phyloP scores from a whole-genome alignment of 2,329 filamentous ascomycete species.

The Xylaria arbuscula region DNA sequence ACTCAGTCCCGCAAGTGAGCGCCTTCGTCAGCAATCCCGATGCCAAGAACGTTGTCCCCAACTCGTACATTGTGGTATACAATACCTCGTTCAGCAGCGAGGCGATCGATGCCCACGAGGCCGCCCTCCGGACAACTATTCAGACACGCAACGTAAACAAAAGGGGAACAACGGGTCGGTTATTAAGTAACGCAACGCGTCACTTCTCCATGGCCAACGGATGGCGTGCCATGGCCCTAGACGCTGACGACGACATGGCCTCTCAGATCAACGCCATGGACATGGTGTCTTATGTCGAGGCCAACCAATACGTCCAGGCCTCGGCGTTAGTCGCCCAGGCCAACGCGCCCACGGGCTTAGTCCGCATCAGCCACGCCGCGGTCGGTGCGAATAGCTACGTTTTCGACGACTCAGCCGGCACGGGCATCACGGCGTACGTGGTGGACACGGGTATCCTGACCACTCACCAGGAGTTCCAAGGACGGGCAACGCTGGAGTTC shows the following conservation, averaged over 20 bases:
- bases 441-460: constrained; percentile 73
- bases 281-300: constrained; percentile 66
- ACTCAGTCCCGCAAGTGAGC: constrained; percentile 46
- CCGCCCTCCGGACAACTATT: constrained; percentile 60
- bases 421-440: constrained; percentile 70
- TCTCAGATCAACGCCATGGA: constrained; percentile 59
- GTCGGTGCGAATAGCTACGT: constrained; percentile 56
- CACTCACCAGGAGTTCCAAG: constrained; percentile 67
- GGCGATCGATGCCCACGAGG: constrained; percentile 62
- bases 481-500: constrained; percentile 63
- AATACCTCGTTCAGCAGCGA: constrained; percentile 63
- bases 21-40: constrained; percentile 63
- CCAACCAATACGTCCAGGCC: constrained; percentile 61
- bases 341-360: constrained; percentile 64
- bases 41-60: constrained; percentile 61
- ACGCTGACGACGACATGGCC: constrained; percentile 63
- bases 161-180: constrained; percentile 59
- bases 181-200: constrained; percentile 60
- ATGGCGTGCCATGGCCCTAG: constrained; percentile 66
- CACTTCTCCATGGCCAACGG: constrained; percentile 58
- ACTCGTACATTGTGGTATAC: constrained; percentile 74
- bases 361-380: constrained; percentile 61
- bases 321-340: constrained; percentile 61
- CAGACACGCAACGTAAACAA: constrained; percentile 68
- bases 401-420: constrained; percentile 64